These are phyloP conservation scores for Rhipidocladum racemiflorum DNA, from an alignment of 176 grass and related monocot species.

Conservation along the genomic window DNA sequence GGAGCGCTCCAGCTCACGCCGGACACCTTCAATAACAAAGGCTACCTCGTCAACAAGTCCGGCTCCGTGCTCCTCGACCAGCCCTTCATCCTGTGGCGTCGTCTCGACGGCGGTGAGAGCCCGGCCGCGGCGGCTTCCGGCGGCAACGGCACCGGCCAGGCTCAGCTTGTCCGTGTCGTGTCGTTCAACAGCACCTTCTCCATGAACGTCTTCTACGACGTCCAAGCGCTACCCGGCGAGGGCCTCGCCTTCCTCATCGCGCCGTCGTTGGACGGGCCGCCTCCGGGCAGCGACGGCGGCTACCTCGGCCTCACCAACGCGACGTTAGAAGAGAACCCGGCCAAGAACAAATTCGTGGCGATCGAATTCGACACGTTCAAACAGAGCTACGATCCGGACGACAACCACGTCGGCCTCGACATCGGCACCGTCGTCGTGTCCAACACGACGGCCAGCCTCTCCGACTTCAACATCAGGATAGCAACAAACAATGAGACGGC, in stretches of 20 bases:
- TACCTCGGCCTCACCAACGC: constrained; percentile 66
- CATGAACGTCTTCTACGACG: constrained; percentile 47
- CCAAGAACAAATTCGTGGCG: constrained; percentile 35
- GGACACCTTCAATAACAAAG: neutral
- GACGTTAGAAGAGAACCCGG: neutral
- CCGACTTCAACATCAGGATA: constrained; percentile 37
- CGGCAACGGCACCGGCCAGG: neutral
- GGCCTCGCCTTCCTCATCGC: constrained; percentile 46
- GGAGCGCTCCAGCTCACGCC: constrained; percentile 64
- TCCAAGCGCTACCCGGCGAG: constrained; percentile 12
- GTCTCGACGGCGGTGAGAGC: neutral
- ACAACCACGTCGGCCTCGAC: constrained; percentile 71
- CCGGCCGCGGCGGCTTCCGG: neutral
- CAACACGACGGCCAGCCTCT: constrained; percentile 21
- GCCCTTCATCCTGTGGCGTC: constrained; percentile 41
- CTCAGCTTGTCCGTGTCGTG: constrained; percentile 8
- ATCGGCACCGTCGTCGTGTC: constrained; percentile 50
- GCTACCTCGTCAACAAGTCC: constrained; percentile 29
- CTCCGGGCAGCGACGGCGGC: constrained; percentile 35
- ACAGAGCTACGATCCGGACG: constrained; percentile 38
- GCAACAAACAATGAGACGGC: neutral
- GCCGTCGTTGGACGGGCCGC: constrained; percentile 12
- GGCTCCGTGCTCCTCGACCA: constrained; percentile 38
- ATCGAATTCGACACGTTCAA: constrained; percentile 63
- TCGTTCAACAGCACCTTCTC: constrained; percentile 64